Evolutionary conservation across 2,329 filamentous ascomycete species (phyloP).

Genomic region (Fusarium sp.): DNA sequence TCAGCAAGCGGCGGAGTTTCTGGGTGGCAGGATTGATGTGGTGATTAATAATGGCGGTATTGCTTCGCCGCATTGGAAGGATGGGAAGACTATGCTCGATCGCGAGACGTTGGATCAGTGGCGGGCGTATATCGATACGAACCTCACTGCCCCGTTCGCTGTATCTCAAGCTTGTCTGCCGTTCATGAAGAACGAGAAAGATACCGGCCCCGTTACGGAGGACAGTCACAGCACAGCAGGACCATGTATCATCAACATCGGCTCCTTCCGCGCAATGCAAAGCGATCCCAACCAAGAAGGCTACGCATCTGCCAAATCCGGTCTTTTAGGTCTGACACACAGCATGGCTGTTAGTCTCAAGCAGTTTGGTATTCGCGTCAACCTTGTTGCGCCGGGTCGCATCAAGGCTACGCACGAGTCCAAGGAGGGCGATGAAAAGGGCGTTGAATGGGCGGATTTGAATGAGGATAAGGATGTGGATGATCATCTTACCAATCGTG

Average conservation of each 20-base stretch:
- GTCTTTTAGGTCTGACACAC: constrained; percentile 8
- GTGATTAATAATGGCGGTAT: constrained; percentile 23
- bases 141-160: constrained; percentile 9
- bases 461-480: constrained; percentile 17
- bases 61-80: constrained; percentile 15
- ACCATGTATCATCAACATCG: constrained; percentile 16
- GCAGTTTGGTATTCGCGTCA: constrained; percentile 4
- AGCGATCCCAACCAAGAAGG: constrained; percentile 23
- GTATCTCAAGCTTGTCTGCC: constrained; percentile 15
- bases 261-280: constrained; percentile 12
- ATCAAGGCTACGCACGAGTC: constrained; percentile 16
- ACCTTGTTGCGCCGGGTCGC: constrained; percentile 7
- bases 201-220: neutral
- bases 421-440: constrained; percentile 9
- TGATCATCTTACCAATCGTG: constrained; percentile 14
- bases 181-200: constrained; percentile 17
- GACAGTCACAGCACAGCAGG: constrained; percentile 18
- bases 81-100: constrained; percentile 14
- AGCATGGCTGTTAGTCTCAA: constrained; percentile 19
- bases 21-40: neutral
- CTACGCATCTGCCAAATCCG: constrained; percentile 12
- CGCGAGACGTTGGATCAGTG: constrained; percentile 1
- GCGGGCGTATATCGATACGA: constrained; percentile 11
- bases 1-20: constrained; percentile 13
- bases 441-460: constrained; percentile 1